These are phyloP conservation scores for Boletellus deceptivus DNA, from an alignment of 1,284 basidiomycete species.

Conservation along the genomic window DNA sequence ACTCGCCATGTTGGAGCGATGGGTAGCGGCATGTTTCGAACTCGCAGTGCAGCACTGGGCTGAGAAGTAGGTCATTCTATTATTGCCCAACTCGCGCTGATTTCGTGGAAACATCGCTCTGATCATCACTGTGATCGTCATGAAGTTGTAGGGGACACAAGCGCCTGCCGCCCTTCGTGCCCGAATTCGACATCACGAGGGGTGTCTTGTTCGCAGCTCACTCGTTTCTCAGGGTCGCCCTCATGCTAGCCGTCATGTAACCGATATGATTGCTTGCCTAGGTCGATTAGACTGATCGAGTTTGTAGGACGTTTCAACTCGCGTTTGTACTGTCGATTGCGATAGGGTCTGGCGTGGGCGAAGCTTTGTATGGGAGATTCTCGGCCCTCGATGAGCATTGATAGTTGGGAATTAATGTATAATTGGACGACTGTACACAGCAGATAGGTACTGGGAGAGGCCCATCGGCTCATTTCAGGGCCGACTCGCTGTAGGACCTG, in stretches of 20 bases:
- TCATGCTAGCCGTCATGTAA: constrained; percentile 75
- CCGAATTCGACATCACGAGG: constrained; percentile 58
- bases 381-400: constrained; percentile 14
- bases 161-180: constrained; percentile 53
- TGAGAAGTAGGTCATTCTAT: constrained; percentile 19
- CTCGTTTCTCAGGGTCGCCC: constrained; percentile 49
- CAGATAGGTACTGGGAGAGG: too few species aligned
- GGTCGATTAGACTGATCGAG: neutral
- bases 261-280: neutral
- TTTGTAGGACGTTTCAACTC: constrained; percentile 66
- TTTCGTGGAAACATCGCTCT: neutral
- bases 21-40: constrained; percentile 54
- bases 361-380: constrained; percentile 60
- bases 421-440: too few species aligned
- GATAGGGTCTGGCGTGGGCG: constrained; percentile 61
- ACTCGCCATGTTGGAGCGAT: constrained; percentile 68
- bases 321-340: constrained; percentile 63
- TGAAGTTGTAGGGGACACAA: neutral
- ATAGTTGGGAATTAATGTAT: neutral
- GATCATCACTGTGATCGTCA: neutral
- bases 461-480: too few species aligned
- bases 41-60: constrained; percentile 59
- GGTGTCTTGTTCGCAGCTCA: constrained; percentile 61
- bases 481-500: too few species aligned
- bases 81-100: neutral